Evolutionary conservation across 2,329 filamentous ascomycete species (phyloP).

Genomic region (Penicillium sclerotigenum): DNA sequence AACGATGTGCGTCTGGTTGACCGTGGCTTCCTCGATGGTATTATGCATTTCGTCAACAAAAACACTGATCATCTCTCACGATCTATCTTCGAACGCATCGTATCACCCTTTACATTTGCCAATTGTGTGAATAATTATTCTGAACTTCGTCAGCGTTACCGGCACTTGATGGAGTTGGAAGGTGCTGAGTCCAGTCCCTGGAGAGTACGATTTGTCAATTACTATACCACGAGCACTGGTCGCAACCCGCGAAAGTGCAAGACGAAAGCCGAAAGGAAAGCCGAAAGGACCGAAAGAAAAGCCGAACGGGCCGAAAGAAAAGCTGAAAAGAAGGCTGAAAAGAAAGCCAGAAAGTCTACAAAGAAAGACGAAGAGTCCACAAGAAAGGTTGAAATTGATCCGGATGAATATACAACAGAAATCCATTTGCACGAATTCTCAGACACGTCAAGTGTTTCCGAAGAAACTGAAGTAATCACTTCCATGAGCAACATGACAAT

Average conservation of each 20-base stretch:
- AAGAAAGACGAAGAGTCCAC: constrained; percentile 14
- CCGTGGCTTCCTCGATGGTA: constrained; percentile 60
- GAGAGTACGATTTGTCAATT: constrained; percentile 74
- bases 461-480: constrained; percentile 4
- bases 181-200: constrained; percentile 54
- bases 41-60: constrained; percentile 77
- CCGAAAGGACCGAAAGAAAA: constrained; percentile 3
- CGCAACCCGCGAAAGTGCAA: constrained; percentile 37
- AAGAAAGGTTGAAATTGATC: constrained; percentile 16
- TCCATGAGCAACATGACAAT: constrained; percentile 2
- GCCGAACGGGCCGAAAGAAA: constrained; percentile 27
- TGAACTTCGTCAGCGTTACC: constrained; percentile 68
- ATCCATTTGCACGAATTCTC: constrained; percentile 9
- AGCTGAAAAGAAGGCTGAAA: constrained; percentile 19
- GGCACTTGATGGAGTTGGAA: constrained; percentile 66
- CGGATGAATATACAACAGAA: not conserved
- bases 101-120: constrained; percentile 80
- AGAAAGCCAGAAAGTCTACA: not conserved
- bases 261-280: constrained; percentile 32
- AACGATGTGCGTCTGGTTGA: constrained; percentile 71
- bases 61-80: constrained; percentile 69
- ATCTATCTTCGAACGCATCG: constrained; percentile 69
- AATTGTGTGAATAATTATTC: constrained; percentile 74
- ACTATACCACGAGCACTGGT: constrained; percentile 83
- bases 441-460: constrained; percentile 5